phyloP scores from a whole-genome alignment of 2,329 filamentous ascomycete species.

The Aspergillaceae sp. region DNA sequence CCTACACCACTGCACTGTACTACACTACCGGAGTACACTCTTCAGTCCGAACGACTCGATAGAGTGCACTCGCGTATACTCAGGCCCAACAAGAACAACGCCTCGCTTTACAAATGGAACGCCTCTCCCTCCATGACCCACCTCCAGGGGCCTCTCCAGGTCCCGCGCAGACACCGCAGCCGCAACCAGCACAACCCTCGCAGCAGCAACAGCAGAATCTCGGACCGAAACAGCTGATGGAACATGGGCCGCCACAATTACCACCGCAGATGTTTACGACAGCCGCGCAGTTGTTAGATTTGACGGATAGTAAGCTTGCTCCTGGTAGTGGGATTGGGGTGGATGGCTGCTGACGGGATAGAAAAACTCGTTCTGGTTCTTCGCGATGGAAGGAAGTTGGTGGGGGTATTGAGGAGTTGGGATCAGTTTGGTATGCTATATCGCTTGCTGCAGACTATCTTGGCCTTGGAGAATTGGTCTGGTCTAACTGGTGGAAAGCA shows the following conservation, averaged over 20 bases:
- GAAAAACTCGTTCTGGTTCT: slow-evolving; percentile 92
- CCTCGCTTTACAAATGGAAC: slow-evolving; percentile 21
- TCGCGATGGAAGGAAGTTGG: slow-evolving; percentile 86
- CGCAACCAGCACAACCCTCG: slow-evolving; percentile 18
- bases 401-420: slow-evolving; percentile 89
- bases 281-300: slow-evolving; percentile 84
- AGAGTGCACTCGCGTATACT: no score
- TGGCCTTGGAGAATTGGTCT: not conserved
- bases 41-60: no score
- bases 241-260: slow-evolving; percentile 39
- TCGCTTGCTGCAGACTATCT: not conserved
- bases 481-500: slow-evolving; percentile 44
- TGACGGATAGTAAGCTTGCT: slow-evolving; percentile 78
- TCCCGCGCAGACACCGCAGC: not conserved
- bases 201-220: slow-evolving; percentile 23
- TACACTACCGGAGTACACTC: no score
- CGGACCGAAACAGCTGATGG: slow-evolving; percentile 19
- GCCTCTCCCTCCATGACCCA: slow-evolving; percentile 27
- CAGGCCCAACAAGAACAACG: no score
- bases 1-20: no score
- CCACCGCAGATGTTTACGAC: slow-evolving; percentile 96
- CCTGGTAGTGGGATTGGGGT: not conserved
- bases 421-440: slow-evolving; percentile 79
- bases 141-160: slow-evolving; percentile 9
- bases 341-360: slow-evolving; percentile 31